Percentiles rank a stretch among this genome's conserved stretches.
Conservation (phyloP, 805 yeast genomes). For the Candida quercuum region DNA sequence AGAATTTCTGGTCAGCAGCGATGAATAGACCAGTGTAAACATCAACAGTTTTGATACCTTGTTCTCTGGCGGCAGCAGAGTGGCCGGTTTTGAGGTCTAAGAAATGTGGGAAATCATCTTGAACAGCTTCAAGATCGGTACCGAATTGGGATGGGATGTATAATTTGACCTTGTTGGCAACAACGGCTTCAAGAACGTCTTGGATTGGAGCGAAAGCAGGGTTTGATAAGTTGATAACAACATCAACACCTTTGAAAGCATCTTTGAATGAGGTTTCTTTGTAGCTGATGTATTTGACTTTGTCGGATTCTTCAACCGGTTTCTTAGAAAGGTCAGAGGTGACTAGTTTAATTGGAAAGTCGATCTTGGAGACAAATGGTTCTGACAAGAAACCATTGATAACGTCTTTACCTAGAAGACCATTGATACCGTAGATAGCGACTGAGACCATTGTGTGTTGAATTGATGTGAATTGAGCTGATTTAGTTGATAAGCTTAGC, state of each 20-base stretch:
- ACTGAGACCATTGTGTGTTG: constrained; percentile 27
- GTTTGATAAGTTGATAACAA: constrained; percentile 41
- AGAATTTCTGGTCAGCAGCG: constrained; percentile 21
- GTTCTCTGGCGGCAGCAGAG: constrained; percentile 32
- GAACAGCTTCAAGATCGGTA: constrained; percentile 30
- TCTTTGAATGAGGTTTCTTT: constrained; percentile 23
- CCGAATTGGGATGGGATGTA: constrained; percentile 64
- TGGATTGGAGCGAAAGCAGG: constrained; percentile 26
- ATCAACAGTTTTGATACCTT: constrained; percentile 44
- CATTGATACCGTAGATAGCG: constrained; percentile 50
- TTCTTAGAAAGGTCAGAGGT: constrained; percentile 24
- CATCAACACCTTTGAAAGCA: constrained; percentile 44
- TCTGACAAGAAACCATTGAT: constrained; percentile 39
- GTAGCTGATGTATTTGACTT: constrained; percentile 13
- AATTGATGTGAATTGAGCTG: no score
- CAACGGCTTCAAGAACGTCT: constrained; percentile 34
- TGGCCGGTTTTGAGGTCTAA: constrained; percentile 30
- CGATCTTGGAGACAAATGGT: constrained; percentile 35
- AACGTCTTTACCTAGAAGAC: constrained; percentile 45
- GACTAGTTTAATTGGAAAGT: constrained; percentile 45
- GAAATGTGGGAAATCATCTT: constrained; percentile 30
- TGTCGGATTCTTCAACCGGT: constrained; percentile 13
- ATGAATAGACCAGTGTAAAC: constrained; percentile 36
- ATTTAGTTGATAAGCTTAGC: no score
- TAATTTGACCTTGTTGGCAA: constrained; percentile 39